Evolutionary conservation across 1,284 basidiomycete species (phyloP).

Genomic region (Ceratobasidium sp.): DNA sequence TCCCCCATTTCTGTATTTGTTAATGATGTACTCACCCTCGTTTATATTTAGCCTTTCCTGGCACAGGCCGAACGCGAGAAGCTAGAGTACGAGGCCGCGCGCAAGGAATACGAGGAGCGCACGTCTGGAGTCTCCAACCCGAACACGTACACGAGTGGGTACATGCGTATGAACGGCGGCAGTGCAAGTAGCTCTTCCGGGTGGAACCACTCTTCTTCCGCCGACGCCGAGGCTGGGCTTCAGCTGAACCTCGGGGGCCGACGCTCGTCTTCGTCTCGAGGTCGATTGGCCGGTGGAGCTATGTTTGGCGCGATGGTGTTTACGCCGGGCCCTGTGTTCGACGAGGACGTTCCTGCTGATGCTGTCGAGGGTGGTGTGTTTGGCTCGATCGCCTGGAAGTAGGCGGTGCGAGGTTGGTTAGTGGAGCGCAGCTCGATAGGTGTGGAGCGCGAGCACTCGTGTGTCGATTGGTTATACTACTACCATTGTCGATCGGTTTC

Average conservation of each 20-base stretch:
- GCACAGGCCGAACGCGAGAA: slow-evolving; percentile 92
- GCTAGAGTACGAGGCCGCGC: slow-evolving; percentile 85
- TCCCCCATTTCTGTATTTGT: slow-evolving; percentile 44
- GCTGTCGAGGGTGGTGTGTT: slow-evolving; percentile 24
- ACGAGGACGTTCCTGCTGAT: slow-evolving; percentile 11
- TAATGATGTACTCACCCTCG: slow-evolving; percentile 40
- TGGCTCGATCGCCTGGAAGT: slow-evolving; percentile 11
- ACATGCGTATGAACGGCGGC: slow-evolving; percentile 18
- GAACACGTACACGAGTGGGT: slow-evolving; percentile 31
- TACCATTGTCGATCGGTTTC: neutral
- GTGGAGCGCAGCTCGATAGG: slow-evolving; percentile 1
- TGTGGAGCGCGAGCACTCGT: too few relatives aligned
- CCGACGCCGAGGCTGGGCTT: neutral
- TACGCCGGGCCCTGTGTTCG: slow-evolving; percentile 2
- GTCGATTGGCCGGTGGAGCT: slow-evolving; percentile 32
- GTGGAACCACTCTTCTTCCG: slow-evolving; percentile 28
- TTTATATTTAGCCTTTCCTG: slow-evolving; percentile 77
- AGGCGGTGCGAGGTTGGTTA: neutral
- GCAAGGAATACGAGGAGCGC: slow-evolving; percentile 84
- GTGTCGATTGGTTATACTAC: slow-evolving; percentile 12
- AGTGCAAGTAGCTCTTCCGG: neutral
- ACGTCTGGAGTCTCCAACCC: slow-evolving; percentile 59
- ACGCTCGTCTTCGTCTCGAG: slow-evolving; percentile 24
- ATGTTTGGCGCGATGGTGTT: slow-evolving; percentile 35
- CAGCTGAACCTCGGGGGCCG: slow-evolving; percentile 12